These are phyloP conservation scores for Metschnikowia cubensis DNA, from an alignment of 805 yeast species.

Conservation along the genomic window DNA sequence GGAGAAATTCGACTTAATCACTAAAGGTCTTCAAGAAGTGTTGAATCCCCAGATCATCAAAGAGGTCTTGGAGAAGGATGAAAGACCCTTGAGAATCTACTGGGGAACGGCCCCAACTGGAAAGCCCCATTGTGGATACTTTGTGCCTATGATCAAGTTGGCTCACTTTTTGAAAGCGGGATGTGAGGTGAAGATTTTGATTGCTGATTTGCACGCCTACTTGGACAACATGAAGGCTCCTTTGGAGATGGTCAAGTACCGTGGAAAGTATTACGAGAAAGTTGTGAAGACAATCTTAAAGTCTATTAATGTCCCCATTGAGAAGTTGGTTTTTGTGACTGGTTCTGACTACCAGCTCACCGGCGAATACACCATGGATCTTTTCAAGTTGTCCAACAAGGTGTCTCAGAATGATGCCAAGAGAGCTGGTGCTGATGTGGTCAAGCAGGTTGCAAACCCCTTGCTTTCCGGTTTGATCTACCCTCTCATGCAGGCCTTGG, in stretches of 20 bases:
- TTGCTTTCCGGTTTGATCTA: constrained; percentile 88
- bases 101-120: constrained; percentile 99
- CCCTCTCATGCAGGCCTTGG: constrained; percentile 98
- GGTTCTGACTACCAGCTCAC: constrained; percentile 89
- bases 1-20: constrained; percentile 69
- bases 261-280: constrained; percentile 86
- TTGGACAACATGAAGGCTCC: constrained; percentile 99
- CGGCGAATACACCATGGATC: constrained; percentile 79
- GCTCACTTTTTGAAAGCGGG: constrained; percentile 96
- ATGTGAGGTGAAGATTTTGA: constrained; percentile 83
- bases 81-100: constrained; percentile 81
- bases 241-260: constrained; percentile 78
- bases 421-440: constrained; percentile 99
- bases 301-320: constrained; percentile 89
- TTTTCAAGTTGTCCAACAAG: constrained; percentile 76
- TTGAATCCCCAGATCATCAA: constrained; percentile 84
- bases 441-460: constrained; percentile 94
- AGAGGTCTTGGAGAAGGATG: constrained; percentile 72
- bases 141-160: constrained; percentile 94
- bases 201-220: constrained; percentile 96
- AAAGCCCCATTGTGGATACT: constrained; percentile 96
- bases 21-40: constrained; percentile 87
- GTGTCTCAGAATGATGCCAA: constrained; percentile 95
- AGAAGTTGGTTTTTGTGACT: constrained; percentile 72
- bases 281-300: constrained; percentile 80